A percentile compares a stretch with the other conserved stretches of the same genome.
Evolutionary conservation across 306 rosid species (phyloP).

Genomic region (Cucumis cinereus): DNA sequence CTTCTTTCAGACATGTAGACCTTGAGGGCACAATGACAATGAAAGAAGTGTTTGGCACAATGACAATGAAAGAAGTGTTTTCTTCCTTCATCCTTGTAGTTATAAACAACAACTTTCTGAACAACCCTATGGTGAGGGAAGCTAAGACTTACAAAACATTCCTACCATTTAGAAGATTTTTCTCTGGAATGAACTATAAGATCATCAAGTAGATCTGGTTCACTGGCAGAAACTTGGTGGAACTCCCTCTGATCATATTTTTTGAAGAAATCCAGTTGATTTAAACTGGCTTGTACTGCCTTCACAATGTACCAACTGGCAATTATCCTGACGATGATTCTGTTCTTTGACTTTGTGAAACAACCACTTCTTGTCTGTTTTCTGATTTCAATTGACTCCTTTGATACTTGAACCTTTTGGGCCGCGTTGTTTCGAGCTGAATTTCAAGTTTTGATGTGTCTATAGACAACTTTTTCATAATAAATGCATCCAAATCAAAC

Average conservation of each 20-base stretch:
- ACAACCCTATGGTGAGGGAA: background rate
- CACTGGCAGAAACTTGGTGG: background rate
- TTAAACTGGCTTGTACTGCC: background rate
- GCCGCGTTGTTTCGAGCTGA: constrained; percentile 35
- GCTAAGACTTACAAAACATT: background rate
- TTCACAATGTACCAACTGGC: background rate
- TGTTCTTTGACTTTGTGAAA: background rate
- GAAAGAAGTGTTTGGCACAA: background rate
- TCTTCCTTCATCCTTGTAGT: constrained; percentile 5
- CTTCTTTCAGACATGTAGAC: background rate
- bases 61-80: background rate
- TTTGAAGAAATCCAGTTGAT: background rate
- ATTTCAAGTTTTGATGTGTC: constrained; percentile 54
- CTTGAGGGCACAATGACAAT: constrained; percentile 1
- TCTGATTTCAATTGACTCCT: constrained; percentile 37
- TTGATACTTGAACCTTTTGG: constrained; percentile 22
- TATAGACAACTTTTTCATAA: constrained; percentile 36
- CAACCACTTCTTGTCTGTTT: constrained; percentile 12
- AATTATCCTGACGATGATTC: background rate
- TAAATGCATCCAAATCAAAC: constrained; percentile 66
- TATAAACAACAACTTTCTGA: background rate
- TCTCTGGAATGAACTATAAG: background rate
- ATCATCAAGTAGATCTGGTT: background rate
- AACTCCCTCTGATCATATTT: background rate
- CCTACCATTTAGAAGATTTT: background rate